Conservation (phyloP, 2,329 filamentous ascomycete species). For the Fusarium sp. region DNA sequence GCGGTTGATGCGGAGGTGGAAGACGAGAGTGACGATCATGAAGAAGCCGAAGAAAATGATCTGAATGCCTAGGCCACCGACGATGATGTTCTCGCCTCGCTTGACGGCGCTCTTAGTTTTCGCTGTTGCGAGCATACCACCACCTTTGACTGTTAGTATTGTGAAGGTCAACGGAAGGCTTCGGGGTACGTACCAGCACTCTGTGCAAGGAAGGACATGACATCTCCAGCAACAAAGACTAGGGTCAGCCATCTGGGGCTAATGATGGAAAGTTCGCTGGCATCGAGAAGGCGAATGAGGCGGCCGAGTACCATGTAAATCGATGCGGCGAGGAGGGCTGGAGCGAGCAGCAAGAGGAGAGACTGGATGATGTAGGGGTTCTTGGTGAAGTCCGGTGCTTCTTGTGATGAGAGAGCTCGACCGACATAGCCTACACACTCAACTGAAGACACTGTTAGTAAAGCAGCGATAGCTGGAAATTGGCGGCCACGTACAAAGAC, state of each 20-base stretch:
- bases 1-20: constrained; percentile 50
- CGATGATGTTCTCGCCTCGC: constrained; percentile 57
- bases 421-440: constrained; percentile 55
- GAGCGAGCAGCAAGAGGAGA: constrained; percentile 50
- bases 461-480: too few species aligned
- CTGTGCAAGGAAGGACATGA: constrained; percentile 55
- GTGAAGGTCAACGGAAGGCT: background rate
- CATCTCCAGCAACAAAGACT: constrained; percentile 60
- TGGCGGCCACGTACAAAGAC: constrained; percentile 52
- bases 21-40: constrained; percentile 56
- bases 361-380: constrained; percentile 53
- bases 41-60: constrained; percentile 65
- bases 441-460: constrained; percentile 26
- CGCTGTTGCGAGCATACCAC: constrained; percentile 39
- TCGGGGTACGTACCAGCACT: constrained; percentile 34
- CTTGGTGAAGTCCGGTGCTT: constrained; percentile 50
- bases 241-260: constrained; percentile 57
- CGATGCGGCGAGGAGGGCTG: constrained; percentile 55
- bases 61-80: constrained; percentile 63
- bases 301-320: constrained; percentile 60
- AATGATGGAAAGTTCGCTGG: constrained; percentile 53
- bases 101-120: constrained; percentile 41
- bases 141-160: constrained; percentile 22
- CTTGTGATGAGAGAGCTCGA: constrained; percentile 55
- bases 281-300: constrained; percentile 51